These are phyloP conservation scores for Ascodesmis nigricans DNA, from an alignment of 495 filamentous ascomycete species.

Conservation along the genomic window DNA sequence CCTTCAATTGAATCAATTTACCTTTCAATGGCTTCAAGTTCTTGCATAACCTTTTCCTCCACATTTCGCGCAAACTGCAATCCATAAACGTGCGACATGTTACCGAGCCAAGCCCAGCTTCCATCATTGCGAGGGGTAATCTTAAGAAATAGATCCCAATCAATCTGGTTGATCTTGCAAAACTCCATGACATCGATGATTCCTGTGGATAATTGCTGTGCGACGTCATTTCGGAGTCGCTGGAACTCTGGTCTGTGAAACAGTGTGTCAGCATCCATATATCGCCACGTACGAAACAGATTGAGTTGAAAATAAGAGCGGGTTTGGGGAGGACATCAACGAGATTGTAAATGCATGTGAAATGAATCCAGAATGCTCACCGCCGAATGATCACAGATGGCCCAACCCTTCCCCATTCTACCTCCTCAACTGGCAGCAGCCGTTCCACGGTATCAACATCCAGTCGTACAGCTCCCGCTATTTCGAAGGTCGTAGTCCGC, in stretches of 20 bases:
- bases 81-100: constrained; percentile 13
- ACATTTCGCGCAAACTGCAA: constrained; percentile 8
- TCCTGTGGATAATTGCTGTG: constrained; percentile 5
- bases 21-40: constrained; percentile 9
- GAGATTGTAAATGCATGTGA: no score
- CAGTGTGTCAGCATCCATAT: no score
- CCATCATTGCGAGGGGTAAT: constrained; percentile 11
- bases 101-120: constrained; percentile 11
- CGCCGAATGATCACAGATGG: constrained; percentile 11
- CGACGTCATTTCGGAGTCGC: constrained; percentile 9
- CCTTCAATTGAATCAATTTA: constrained; percentile 5
- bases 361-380: constrained; percentile 10
- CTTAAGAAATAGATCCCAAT: constrained; percentile 15
- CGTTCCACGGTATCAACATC: constrained; percentile 12
- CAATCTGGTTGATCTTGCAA: constrained; percentile 15
- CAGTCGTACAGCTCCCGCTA: constrained; percentile 9
- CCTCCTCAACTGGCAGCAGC: constrained; percentile 11
- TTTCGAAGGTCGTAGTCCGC: no score
- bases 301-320: no score
- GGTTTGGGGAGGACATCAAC: no score
- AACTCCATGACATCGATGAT: constrained; percentile 13
- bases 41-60: constrained; percentile 7
- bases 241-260: constrained; percentile 14
- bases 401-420: constrained; percentile 17
- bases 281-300: no score